Evolutionary conservation across 345 rosid species (phyloP).

Genomic region (Corymbia maculata): DNA sequence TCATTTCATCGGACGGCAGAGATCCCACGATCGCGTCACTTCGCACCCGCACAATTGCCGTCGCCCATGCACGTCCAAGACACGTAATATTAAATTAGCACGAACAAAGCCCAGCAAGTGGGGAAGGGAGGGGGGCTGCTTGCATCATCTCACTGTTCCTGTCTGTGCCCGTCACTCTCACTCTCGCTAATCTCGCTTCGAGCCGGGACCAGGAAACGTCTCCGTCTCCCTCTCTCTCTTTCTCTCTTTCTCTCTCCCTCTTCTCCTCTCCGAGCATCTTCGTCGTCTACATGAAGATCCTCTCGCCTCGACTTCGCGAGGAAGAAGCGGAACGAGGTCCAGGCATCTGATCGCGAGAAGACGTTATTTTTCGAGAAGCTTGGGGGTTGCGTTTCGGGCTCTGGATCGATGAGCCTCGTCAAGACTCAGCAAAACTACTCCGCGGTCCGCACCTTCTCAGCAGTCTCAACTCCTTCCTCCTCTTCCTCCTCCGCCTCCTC

Average conservation of each 20-base stretch:
- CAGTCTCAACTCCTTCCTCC: slow-evolving; percentile 37
- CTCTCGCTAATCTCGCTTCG: not conserved
- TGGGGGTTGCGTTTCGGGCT: not conserved
- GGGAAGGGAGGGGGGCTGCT: not conserved
- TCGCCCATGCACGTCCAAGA: not conserved
- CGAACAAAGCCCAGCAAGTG: not conserved
- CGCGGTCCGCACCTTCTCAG: slow-evolving; percentile 39
- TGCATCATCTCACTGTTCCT: not conserved
- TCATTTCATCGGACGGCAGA: not conserved
- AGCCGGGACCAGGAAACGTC: not conserved
- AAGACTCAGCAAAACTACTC: slow-evolving; percentile 44
- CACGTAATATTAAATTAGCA: not conserved
- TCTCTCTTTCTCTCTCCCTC: not conserved
- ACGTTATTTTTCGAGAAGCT: not conserved
- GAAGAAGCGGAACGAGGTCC: not conserved
- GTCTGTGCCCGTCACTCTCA: not conserved
- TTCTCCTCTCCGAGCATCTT: not conserved
- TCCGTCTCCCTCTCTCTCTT: not conserved
- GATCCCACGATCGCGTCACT: not conserved
- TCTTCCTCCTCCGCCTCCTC: slow-evolving; percentile 43
- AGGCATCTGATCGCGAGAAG: not conserved
- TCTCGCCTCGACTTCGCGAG: not conserved
- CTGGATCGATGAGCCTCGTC: slow-evolving; percentile 27
- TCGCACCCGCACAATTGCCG: not conserved
- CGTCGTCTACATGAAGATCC: not conserved